A percentile compares a stretch with the other conserved stretches of the same genome.
phyloP scores from a whole-genome alignment of 495 filamentous ascomycete genomes.

The Neurospora sp. region DNA sequence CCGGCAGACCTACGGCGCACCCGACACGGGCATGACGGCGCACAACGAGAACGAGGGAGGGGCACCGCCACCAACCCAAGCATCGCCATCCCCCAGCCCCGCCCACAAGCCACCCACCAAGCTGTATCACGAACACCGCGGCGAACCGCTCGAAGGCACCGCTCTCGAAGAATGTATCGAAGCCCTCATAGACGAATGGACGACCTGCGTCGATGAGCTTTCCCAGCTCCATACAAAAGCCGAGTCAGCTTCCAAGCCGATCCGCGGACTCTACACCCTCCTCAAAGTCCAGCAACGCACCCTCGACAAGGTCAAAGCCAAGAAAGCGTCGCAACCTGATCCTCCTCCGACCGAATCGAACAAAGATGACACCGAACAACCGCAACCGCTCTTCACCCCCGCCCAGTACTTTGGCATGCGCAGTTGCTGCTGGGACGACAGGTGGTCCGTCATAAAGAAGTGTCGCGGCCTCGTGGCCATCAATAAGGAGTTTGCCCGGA shows the following conservation, averaged over 20 bases:
- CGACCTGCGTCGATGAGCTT: constrained; percentile 17
- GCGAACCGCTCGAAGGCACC: constrained; percentile 1
- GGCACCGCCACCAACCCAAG: neutral
- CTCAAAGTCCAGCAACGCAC: constrained; percentile 22
- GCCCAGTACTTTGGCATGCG: constrained; percentile 20
- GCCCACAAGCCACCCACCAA: neutral
- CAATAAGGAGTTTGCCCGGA: constrained; percentile 24
- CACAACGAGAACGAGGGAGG: neutral
- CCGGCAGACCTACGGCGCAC: neutral
- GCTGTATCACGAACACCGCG: neutral
- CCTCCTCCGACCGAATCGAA: neutral
- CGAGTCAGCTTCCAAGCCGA: constrained; percentile 5
- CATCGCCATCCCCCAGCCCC: neutral
- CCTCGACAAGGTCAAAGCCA: constrained; percentile 17
- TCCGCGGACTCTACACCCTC: constrained; percentile 13
- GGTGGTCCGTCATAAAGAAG: constrained; percentile 22
- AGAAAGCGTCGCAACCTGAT: neutral
- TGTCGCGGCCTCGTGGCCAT: constrained; percentile 19
- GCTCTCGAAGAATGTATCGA: constrained; percentile 10
- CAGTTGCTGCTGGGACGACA: constrained; percentile 22
- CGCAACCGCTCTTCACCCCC: constrained; percentile 3
- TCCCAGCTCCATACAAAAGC: constrained; percentile 12
- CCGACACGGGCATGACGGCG: neutral
- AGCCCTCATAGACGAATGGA: constrained; percentile 14
- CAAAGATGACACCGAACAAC: neutral